phyloP scores from a whole-genome alignment of 768 basidiomycete species.

The Tubosaeta sp. region DNA sequence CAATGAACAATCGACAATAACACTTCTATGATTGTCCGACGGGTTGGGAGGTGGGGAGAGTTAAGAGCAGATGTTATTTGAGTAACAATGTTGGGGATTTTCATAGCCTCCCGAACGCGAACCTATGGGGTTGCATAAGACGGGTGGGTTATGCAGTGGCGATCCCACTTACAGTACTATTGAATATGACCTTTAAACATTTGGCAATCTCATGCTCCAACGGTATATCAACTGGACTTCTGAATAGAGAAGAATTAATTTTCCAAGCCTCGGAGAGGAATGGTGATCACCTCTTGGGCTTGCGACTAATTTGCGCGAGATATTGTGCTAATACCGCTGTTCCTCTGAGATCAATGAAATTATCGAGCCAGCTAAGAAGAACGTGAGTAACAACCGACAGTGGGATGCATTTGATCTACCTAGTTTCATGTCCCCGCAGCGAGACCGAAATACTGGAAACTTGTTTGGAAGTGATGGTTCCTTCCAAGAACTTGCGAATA shows the following conservation, averaged over 20 bases:
- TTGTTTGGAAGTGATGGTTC: conserved; percentile 77
- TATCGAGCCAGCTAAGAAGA: conserved; percentile 66
- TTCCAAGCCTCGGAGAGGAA: background rate
- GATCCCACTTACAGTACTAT: conserved; percentile 46
- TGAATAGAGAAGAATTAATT: conserved; percentile 7
- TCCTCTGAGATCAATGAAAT: conserved; percentile 75
- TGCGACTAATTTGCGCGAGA: conserved; percentile 71
- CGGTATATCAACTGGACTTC: conserved; percentile 48
- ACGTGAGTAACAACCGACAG: conserved; percentile 15
- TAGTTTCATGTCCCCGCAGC: conserved; percentile 74
- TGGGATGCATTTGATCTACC: conserved; percentile 41
- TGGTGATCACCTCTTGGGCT: conserved; percentile 54
- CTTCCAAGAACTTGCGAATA: conserved; percentile 84
- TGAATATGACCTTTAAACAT: conserved; percentile 80
- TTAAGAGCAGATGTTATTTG: conserved; percentile 82
- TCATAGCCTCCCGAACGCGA: conserved; percentile 69
- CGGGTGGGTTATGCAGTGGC: background rate
- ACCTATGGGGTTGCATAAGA: conserved; percentile 37
- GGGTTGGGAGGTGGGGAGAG: conserved; percentile 72
- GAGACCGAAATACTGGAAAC: conserved; percentile 73
- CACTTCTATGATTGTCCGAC: conserved; percentile 76
- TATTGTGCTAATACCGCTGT: conserved; percentile 80
- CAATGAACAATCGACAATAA: conserved; percentile 69
- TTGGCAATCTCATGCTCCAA: conserved; percentile 89
- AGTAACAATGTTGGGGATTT: conserved; percentile 67